Evolutionary conservation across 2,329 filamentous ascomycete species (phyloP).

Genomic region (Xylariaceae sp.): DNA sequence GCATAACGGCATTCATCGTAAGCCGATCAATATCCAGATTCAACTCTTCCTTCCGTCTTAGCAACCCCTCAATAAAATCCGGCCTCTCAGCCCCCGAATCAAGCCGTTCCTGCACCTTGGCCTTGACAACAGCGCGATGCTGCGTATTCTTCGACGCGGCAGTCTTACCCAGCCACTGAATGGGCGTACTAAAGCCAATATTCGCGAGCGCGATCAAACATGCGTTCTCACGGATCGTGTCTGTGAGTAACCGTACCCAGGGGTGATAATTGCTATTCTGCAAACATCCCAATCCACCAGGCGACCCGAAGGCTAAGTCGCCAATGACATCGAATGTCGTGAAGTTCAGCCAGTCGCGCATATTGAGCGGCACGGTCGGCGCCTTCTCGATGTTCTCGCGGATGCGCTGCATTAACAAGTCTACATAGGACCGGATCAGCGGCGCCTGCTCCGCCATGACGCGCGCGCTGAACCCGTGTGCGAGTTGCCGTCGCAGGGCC

Average conservation of each 20-base stretch:
- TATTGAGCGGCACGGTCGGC: slow-evolving; percentile 26
- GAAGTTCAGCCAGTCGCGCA: slow-evolving; percentile 38
- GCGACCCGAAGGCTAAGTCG: slow-evolving; percentile 43
- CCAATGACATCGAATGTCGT: slow-evolving; percentile 42
- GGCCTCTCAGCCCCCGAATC: slow-evolving; percentile 28
- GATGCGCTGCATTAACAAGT: slow-evolving; percentile 33
- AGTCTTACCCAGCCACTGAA: slow-evolving; percentile 19
- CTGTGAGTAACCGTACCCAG: slow-evolving; percentile 33
- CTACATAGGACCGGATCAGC: slow-evolving; percentile 36
- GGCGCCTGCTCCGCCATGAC: slow-evolving; percentile 39
- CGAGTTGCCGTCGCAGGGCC: slow-evolving; percentile 33
- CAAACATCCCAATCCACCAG: slow-evolving; percentile 35
- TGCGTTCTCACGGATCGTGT: slow-evolving; percentile 26
- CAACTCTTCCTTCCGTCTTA: slow-evolving; percentile 28
- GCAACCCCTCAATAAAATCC: slow-evolving; percentile 33
- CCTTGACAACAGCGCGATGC: slow-evolving; percentile 21
- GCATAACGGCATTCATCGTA: slow-evolving; percentile 25
- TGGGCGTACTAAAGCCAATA: slow-evolving; percentile 18
- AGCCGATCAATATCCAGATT: slow-evolving; percentile 24
- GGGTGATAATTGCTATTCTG: slow-evolving; percentile 32
- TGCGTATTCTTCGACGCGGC: slow-evolving; percentile 20
- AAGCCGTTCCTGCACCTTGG: slow-evolving; percentile 29
- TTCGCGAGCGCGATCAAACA: slow-evolving; percentile 17
- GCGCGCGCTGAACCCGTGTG: slow-evolving; percentile 38
- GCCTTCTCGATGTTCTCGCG: slow-evolving; percentile 28